A percentile compares a stretch with the other conserved stretches of the same genome.
Conservation (phyloP, 495 filamentous ascomycete species). For the Xylaria bambusicola region DNA sequence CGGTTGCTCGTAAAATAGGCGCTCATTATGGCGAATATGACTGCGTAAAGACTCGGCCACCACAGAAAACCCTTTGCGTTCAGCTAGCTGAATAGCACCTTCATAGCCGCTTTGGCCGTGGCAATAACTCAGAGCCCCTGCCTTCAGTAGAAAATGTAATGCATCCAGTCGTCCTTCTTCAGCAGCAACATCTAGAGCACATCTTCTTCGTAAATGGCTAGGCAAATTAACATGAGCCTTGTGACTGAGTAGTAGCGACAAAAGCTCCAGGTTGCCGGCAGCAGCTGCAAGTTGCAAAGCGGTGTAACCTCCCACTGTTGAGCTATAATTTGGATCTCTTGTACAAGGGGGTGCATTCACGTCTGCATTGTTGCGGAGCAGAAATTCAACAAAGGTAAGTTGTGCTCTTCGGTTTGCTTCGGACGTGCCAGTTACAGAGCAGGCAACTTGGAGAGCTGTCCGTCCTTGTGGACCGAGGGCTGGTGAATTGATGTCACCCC, state of each 20-base stretch:
- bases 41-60: no score
- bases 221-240: conserved; percentile 22
- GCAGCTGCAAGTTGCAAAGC: conserved; percentile 12
- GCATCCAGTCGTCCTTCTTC: conserved; percentile 23
- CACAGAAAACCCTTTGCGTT: no score
- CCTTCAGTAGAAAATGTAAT: conserved; percentile 20
- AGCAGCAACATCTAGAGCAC: conserved; percentile 21
- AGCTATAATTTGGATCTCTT: no score
- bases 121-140: conserved; percentile 17
- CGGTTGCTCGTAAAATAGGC: no score
- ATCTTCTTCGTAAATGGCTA: not conserved
- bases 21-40: no score
- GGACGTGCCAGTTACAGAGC: not conserved
- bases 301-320: no score
- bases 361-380: conserved; percentile 19
- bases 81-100: conserved; percentile 19
- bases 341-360: conserved; percentile 14
- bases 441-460: conserved; percentile 22
- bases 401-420: not conserved
- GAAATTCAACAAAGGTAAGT: conserved; percentile 6
- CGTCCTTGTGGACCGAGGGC: not conserved
- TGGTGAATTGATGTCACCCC: conserved; percentile 22
- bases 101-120: conserved; percentile 21
- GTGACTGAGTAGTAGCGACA: conserved; percentile 23
- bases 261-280: conserved; percentile 11